Base-by-base conservation (phyloP, 2,329 filamentous ascomycete genomes). In the Beauveria rudraprayagi region DNA sequence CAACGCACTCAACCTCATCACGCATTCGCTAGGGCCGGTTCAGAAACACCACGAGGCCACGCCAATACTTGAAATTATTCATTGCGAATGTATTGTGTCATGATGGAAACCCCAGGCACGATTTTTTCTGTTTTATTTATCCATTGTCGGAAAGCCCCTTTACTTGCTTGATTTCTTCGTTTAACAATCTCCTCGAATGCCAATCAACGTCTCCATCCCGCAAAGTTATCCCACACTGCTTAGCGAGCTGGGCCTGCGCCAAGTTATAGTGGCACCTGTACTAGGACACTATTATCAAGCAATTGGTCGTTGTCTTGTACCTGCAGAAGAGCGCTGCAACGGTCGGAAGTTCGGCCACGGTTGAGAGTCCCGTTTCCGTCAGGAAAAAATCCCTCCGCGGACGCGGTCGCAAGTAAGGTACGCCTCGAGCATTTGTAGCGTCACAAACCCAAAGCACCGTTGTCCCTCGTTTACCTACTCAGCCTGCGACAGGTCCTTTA, bases 401-500 rank as follows among this genome's bases (percentile, higher is more conserved):
- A 46, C 76, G 75, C 59, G 74, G 75, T 14, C 75, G 73, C 62
- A 69, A 69, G 22, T 77, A 8, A 28, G 9, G 8, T 9, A 28
- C 26, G 8, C 26, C 7, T 7, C 1, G 26, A 26, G 26, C 26
- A 8, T 26, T 1, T 7, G 6, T 26, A 26, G 6, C 26, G 3
- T 7, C 26, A 26, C 26, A 26, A 26, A 26, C 1, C 26, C 26
- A 22, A 26, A 7, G 3, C 6, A 26, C 26, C 26, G 26, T 26
- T 7, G 26, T 6, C 26, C 26, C 26, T 76, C 60, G 68, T 76
- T 47, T 67, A 77, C 46, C 65, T 77, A 41, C 65, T 70, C 6
- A 68, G 75, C 3, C 75, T 30, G 28, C 28, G 28, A 77, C 63
- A 71, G 76, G 16, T 67, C 70, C 22, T 75, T 74, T 62, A 63